Percentiles rank a stretch among this genome's conserved stretches.
Evolutionary conservation across 768 basidiomycete genomes (phyloP).

Genomic region (Epithele typhae): DNA sequence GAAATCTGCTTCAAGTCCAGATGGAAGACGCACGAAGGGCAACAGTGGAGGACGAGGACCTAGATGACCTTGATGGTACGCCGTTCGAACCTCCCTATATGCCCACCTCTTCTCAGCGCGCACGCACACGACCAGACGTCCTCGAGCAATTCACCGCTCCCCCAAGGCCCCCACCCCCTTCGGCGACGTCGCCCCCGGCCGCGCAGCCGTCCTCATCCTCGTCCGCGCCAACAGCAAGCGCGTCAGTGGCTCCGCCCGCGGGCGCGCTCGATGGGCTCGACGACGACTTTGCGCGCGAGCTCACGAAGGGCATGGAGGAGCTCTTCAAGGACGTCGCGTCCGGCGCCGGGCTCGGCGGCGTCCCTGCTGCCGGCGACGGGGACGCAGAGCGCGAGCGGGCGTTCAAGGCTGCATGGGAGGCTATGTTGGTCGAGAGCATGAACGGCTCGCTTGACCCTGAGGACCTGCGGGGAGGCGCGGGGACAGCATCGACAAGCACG

Average conservation of each 20-base stretch:
- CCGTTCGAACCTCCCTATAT: neutral
- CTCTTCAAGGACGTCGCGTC: slow-evolving; percentile 36
- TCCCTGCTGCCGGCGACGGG: slow-evolving; percentile 5
- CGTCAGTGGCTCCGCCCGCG: slow-evolving; percentile 5
- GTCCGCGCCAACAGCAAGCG: slow-evolving; percentile 1
- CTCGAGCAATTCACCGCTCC: slow-evolving; percentile 40
- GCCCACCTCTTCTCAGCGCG: neutral
- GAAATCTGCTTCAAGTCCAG: too few relatives aligned
- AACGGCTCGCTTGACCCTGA: slow-evolving; percentile 29
- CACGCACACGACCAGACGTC: slow-evolving; percentile 35
- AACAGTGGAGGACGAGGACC: slow-evolving; percentile 42
- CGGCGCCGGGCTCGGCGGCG: slow-evolving; percentile 16
- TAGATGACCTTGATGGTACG: slow-evolving; percentile 67
- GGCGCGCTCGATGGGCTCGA: slow-evolving; percentile 21
- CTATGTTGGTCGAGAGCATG: slow-evolving; percentile 64
- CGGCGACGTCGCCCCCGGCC: slow-evolving; percentile 15
- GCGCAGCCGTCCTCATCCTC: slow-evolving; percentile 17
- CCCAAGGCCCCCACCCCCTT: slow-evolving; percentile 14
- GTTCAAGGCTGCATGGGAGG: slow-evolving; percentile 65
- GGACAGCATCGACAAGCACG: slow-evolving; percentile 8
- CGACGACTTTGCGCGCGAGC: slow-evolving; percentile 34
- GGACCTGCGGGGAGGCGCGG: slow-evolving; percentile 9
- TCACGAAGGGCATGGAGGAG: slow-evolving; percentile 41
- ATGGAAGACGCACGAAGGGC: slow-evolving; percentile 13
- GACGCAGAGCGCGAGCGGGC: slow-evolving; percentile 31